phyloP scores from a whole-genome alignment of 345 rosid genomes.

The Pistacia integerrima region DNA sequence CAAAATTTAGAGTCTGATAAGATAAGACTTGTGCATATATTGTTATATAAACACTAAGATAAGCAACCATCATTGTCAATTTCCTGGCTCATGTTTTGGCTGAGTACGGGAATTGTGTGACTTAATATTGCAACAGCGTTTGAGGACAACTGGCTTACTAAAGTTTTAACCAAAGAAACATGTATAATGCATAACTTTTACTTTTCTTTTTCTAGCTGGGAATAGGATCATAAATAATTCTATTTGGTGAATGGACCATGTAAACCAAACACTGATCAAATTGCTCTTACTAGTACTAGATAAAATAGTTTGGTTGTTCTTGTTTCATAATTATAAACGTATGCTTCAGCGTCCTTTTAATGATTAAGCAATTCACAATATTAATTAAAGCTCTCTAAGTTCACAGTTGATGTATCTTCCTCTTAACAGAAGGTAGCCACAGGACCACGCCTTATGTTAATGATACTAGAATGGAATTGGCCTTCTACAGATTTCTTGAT shows the following conservation, averaged over 20 bases:
- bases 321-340: too few species aligned
- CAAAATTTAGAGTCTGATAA: too few species aligned
- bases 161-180: neutral
- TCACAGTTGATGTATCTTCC: neutral
- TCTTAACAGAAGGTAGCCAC: neutral
- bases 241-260: neutral
- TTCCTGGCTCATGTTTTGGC: neutral
- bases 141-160: neutral
- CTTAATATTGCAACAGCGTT: neutral
- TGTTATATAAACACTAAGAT: too few species aligned
- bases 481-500: neutral
- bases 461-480: neutral
- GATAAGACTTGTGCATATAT: too few species aligned
- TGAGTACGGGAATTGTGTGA: neutral
- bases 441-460: conserved; percentile 12
- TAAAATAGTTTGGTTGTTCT: too few species aligned
- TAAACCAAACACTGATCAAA: too few species aligned
- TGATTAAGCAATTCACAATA: too few species aligned
- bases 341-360: too few species aligned
- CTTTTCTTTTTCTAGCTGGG: neutral
- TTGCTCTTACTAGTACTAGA: too few species aligned
- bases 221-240: too few species aligned
- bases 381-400: too few species aligned
- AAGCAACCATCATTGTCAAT: neutral
- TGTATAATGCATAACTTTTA: neutral